These are phyloP conservation scores for Pseudocercospora fijiensis DNA, from an alignment of 2,329 filamentous ascomycete genomes.

Conservation along the genomic window DNA sequence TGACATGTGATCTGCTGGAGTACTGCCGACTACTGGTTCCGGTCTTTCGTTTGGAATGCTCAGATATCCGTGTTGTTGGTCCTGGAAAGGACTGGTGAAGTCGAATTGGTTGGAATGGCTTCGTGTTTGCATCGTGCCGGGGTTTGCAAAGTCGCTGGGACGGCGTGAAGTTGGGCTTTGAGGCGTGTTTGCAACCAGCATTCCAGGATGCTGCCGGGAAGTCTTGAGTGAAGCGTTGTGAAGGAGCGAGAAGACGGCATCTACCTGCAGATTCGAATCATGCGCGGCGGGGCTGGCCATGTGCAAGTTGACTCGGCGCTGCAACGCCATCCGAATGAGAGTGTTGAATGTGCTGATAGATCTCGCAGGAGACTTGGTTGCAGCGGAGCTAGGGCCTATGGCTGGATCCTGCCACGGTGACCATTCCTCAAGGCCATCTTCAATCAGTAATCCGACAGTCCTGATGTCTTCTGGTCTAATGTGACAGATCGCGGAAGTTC, in stretches of 20 bases:
- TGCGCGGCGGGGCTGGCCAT: neutral
- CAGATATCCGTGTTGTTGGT: conserved; percentile 26
- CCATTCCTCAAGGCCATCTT: conserved; percentile 72
- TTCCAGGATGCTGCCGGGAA: conserved; percentile 24
- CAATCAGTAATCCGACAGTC: conserved; percentile 53
- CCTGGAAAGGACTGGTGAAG: conserved; percentile 11
- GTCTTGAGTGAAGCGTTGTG: conserved; percentile 21
- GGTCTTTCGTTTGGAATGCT: conserved; percentile 26
- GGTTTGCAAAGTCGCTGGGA: neutral
- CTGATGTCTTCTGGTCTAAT: conserved; percentile 51
- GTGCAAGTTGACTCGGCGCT: neutral
- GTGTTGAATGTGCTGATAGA: conserved; percentile 55
- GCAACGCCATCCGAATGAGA: conserved; percentile 39
- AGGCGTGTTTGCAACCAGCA: conserved; percentile 30
- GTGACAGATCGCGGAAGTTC: conserved; percentile 53
- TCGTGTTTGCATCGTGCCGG: neutral
- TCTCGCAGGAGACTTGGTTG: conserved; percentile 41
- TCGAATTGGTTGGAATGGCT: conserved; percentile 6
- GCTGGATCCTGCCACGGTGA: conserved; percentile 62
- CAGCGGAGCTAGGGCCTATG: conserved; percentile 7
- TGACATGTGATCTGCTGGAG: conserved; percentile 12
- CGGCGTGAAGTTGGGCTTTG: neutral
- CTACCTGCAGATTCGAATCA: conserved; percentile 4
- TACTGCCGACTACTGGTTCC: conserved; percentile 16
- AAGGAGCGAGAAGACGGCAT: conserved; percentile 22